Evolutionary conservation across 345 rosid species (phyloP).

Genomic region (Viola odorata): DNA sequence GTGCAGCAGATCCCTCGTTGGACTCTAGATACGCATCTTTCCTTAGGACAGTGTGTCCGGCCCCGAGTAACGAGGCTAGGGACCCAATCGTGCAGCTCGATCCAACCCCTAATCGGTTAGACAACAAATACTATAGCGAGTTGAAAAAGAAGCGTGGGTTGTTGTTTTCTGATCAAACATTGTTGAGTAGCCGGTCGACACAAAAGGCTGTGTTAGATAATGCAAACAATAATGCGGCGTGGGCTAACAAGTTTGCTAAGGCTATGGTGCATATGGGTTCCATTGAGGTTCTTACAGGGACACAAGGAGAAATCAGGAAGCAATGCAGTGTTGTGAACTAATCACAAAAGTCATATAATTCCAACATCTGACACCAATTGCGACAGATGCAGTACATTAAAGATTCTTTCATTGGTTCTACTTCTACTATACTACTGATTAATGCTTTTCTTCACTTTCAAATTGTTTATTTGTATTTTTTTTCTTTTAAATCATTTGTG

Average conservation of each 20-base stretch:
- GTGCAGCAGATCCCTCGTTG: conserved; percentile 1
- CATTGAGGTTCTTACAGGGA: conserved; percentile 22
- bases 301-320: conserved; percentile 19
- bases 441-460: too few species aligned
- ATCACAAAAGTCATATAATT: neutral
- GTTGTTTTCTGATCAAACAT: conserved; percentile 10
- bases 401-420: too few species aligned
- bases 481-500: too few species aligned
- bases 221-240: neutral
- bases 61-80: neutral
- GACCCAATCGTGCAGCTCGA: neutral
- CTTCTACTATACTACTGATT: too few species aligned
- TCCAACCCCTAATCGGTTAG: conserved; percentile 1
- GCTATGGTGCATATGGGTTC: conserved; percentile 30
- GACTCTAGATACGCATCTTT: conserved; percentile 19
- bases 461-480: too few species aligned
- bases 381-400: too few species aligned
- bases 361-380: too few species aligned
- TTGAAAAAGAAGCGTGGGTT: neutral
- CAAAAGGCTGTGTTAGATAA: neutral
- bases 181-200: neutral
- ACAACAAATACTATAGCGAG: conserved; percentile 9
- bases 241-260: conserved; percentile 18
- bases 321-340: conserved; percentile 8
- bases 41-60: conserved; percentile 13